A percentile compares a stretch with the other conserved stretches of the same genome.
Evolutionary conservation across 139 green algal genomes (phyloP).

Genomic region (Gonium pectorale): DNA sequence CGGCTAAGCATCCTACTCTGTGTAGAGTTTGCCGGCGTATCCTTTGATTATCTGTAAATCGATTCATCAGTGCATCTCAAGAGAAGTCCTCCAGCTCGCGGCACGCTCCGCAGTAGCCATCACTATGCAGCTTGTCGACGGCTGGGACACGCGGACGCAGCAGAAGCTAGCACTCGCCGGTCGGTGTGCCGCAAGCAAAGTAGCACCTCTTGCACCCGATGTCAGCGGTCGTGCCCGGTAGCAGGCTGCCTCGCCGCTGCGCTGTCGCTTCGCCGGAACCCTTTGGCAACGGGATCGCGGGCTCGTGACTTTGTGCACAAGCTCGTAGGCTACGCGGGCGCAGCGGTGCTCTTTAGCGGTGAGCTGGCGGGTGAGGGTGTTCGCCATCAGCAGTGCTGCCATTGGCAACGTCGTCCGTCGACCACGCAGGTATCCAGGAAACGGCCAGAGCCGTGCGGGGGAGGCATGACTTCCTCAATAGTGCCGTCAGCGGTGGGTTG

Average conservation of each 20-base stretch:
- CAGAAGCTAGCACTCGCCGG: conserved; percentile 27
- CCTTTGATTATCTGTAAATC: too few species aligned
- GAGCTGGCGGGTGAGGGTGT: background rate
- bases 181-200: background rate
- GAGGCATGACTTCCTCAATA: conserved; percentile 31
- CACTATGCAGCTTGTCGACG: background rate
- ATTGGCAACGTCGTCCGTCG: background rate
- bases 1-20: too few species aligned
- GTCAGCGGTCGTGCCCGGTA: background rate
- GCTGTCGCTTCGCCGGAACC: conserved; percentile 6
- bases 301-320: conserved; percentile 7
- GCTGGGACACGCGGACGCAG: conserved; percentile 2
- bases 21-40: too few species aligned
- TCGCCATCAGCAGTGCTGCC: background rate
- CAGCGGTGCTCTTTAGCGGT: conserved; percentile 27
- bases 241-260: conserved; percentile 15
- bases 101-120: too few species aligned
- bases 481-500: conserved; percentile 2
- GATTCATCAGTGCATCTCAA: too few species aligned
- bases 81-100: too few species aligned
- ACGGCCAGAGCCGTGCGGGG: conserved; percentile 1
- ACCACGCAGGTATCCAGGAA: conserved; percentile 13
- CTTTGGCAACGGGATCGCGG: background rate
- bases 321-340: conserved; percentile 2
- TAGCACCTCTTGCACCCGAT: background rate